These are phyloP conservation scores for Lichtheimia ramosa DNA, from an alignment of 371 early-diverging fungal genomes.

Conservation along the genomic window DNA sequence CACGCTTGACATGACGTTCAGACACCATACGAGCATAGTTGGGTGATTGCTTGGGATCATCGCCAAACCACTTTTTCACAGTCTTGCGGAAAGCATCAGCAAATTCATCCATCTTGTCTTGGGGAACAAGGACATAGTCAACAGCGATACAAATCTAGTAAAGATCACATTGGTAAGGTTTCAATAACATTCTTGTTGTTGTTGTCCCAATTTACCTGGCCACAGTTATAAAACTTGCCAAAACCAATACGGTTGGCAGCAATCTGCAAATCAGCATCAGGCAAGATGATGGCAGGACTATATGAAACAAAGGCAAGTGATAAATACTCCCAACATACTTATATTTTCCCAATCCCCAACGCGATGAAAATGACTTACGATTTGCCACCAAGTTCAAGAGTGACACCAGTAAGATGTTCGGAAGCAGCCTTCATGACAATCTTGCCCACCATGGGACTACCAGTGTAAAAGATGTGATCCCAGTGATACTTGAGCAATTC, in stretches of 20 bases:
- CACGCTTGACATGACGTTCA: constrained; percentile 68
- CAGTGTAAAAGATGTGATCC: constrained; percentile 91
- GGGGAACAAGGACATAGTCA: constrained; percentile 79
- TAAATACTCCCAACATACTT: neutral
- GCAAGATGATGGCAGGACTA: constrained; percentile 71
- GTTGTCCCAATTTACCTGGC: constrained; percentile 59
- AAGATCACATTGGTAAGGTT: too few species aligned
- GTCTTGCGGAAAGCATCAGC: constrained; percentile 51
- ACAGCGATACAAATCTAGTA: constrained; percentile 79
- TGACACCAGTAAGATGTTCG: constrained; percentile 69
- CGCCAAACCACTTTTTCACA: constrained; percentile 48
- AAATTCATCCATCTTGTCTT: constrained; percentile 48
- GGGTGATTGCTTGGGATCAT: constrained; percentile 45
- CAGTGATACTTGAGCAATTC: constrained; percentile 68
- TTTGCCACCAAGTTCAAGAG: constrained; percentile 91
- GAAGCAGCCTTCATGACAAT: constrained; percentile 79
- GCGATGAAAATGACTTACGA: constrained; percentile 30
- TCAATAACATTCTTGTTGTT: too few species aligned
- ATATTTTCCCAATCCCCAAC: neutral
- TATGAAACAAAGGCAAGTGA: neutral
- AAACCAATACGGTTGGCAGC: constrained; percentile 77
- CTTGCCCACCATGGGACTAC: constrained; percentile 76
- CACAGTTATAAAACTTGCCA: constrained; percentile 79
- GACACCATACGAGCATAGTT: constrained; percentile 73
- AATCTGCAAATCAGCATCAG: constrained; percentile 59